Base-by-base conservation (phyloP, 306 rosid genomes). In the Senna tora region DNA sequence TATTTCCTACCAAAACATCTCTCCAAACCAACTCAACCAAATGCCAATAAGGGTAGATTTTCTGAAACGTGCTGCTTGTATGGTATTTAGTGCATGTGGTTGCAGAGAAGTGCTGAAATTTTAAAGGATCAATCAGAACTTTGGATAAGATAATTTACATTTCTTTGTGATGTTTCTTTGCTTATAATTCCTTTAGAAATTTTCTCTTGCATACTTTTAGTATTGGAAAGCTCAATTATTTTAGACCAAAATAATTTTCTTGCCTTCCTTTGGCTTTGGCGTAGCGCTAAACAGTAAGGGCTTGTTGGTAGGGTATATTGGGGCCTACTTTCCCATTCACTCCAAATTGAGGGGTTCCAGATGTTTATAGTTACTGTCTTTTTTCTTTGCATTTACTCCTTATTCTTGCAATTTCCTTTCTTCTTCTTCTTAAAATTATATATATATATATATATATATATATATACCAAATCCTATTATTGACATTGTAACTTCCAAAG, bases 51-150 rank as follows among this genome's bases (percentile, higher is more conserved):
- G 50, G 60, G 67, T 14, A 20, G 11, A 63, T 70, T 42, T 47
- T 70, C 19, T 55, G 49, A 21, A 77, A 51, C 43, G 20, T 42
- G 66, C 42, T 28, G 20, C 60, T 52, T 65, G 33, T 51, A 39
- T 32, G 12, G 72, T 68, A 64, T 65, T 72, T 46, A 78, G 47
- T 50, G 67, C 73, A 64, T 53, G 36, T 21, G 53, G 47, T 45
- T 54, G 16, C 20, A 77, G 53, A 33, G 67, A 32, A 70, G 15
- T 11, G 10, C 47, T 42, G 42, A 61, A 61, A 5, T 61, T 61
- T 76, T 57, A 28, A 13, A 53, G 33, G 60, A 77, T 42, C 72
- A 30, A 64, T 69, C 6, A 20, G 10, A 51, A 41, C 56, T 45
- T 21, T 64, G 32, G 56, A 9, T 72, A 49, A n/a, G 65, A 14